A percentile compares a stretch with the other conserved stretches of the same genome.
phyloP scores from a whole-genome alignment of 371 early-diverging fungal genomes.

The Apophysomyces ossiformis region DNA sequence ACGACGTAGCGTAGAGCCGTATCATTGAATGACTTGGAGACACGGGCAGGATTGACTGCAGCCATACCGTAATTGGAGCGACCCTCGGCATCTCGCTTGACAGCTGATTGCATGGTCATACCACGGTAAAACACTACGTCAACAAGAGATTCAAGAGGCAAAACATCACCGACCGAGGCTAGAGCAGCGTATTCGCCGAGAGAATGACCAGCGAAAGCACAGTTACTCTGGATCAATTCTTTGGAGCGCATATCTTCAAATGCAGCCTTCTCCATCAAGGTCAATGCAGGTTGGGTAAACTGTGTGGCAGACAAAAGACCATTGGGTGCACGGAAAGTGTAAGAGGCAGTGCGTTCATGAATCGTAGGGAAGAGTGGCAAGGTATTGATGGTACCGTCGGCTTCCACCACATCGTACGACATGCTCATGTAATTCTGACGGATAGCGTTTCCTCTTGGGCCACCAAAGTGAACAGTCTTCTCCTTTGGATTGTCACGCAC shows the following conservation, averaged over 20 bases:
- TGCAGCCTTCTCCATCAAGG: slow-evolving; percentile 92
- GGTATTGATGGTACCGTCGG: slow-evolving; percentile 73
- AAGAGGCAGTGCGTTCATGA: slow-evolving; percentile 77
- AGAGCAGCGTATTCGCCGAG: slow-evolving; percentile 97
- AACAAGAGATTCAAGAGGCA: slow-evolving; percentile 85
- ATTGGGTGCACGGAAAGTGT: slow-evolving; percentile 89
- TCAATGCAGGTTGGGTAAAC: slow-evolving; percentile 94
- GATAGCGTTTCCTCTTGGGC: slow-evolving; percentile 88
- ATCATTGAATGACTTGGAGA: slow-evolving; percentile 84
- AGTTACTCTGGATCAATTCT: slow-evolving; percentile 83
- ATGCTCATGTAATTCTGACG: slow-evolving; percentile 90
- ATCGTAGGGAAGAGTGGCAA: slow-evolving; percentile 93
- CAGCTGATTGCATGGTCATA: slow-evolving; percentile 96
- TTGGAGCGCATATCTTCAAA: slow-evolving; percentile 91
- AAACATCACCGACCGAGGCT: slow-evolving; percentile 87
- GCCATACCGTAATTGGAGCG: slow-evolving; percentile 95
- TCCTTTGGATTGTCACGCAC: slow-evolving; percentile 90
- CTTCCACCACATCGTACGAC: slow-evolving; percentile 86
- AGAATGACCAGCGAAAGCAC: slow-evolving; percentile 95
- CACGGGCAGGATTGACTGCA: slow-evolving; percentile 93
- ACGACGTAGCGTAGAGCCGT: slow-evolving; percentile 85
- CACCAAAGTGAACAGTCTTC: slow-evolving; percentile 95
- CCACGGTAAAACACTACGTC: slow-evolving; percentile 97
- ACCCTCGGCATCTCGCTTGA: slow-evolving; percentile 81
- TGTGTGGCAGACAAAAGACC: slow-evolving; percentile 95